Conservation (phyloP, 257 asterid genomes). For the Euphrasia confusa region DNA sequence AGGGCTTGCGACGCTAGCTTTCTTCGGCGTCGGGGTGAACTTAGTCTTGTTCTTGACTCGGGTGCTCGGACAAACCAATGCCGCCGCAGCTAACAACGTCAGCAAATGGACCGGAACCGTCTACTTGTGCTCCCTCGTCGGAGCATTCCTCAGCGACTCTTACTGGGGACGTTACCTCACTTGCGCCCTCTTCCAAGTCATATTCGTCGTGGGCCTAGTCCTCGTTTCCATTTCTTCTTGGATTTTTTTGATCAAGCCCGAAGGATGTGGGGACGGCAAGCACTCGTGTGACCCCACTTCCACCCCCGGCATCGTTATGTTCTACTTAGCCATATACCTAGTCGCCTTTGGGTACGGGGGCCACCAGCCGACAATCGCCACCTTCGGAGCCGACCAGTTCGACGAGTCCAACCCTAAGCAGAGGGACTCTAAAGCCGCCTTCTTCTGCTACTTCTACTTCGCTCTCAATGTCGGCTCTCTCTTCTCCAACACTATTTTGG, state of each 20-base stretch:
- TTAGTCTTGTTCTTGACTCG: constrained; percentile 67
- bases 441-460: constrained; percentile 65
- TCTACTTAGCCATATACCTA: constrained; percentile 62
- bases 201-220: constrained; percentile 57
- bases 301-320: constrained; percentile 26
- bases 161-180: constrained; percentile 82
- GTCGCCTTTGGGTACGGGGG: constrained; percentile 86
- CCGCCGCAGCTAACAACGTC: constrained; percentile 71
- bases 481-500: constrained; percentile 66
- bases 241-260: constrained; percentile 51
- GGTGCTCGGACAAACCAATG: constrained; percentile 67
- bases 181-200: constrained; percentile 60
- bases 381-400: constrained; percentile 78
- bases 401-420: constrained; percentile 37
- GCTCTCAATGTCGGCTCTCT: constrained; percentile 68
- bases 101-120: constrained; percentile 89
- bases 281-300: constrained; percentile 26
- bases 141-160: constrained; percentile 82
- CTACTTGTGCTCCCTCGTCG: constrained; percentile 66
- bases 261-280: constrained; percentile 56
- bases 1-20: constrained; percentile 76
- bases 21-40: constrained; percentile 82
- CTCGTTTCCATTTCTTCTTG: constrained; percentile 56
- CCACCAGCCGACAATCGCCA: constrained; percentile 78
- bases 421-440: constrained; percentile 33